phyloP scores from a whole-genome alignment of 805 yeast genomes.

The Pichia insulana region DNA sequence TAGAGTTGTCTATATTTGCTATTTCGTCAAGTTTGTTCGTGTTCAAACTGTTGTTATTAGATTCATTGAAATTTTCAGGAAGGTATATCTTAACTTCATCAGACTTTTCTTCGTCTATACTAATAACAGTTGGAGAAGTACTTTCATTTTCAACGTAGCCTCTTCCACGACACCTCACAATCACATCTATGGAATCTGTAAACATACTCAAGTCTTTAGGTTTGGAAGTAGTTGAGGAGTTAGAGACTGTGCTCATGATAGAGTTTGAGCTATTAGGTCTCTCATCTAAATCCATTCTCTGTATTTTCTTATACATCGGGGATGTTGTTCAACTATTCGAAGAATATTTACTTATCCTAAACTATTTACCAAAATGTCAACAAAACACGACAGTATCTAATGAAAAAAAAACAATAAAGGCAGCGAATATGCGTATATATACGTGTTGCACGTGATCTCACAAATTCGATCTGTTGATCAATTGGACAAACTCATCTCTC shows the following conservation, averaged over 20 bases:
- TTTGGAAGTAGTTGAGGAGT: neutral
- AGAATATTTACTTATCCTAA: no score
- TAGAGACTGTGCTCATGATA: neutral
- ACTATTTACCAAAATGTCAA: no score
- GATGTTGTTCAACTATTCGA: no score
- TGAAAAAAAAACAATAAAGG: no score
- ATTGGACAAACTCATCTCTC: conserved; percentile 4
- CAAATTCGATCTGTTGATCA: no score
- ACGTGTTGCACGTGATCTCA: no score
- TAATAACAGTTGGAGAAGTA: conserved; percentile 40
- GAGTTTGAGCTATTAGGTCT: neutral
- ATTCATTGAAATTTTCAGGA: conserved; percentile 4
- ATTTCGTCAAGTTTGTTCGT: neutral
- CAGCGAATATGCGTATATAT: no score
- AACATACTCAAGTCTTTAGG: neutral
- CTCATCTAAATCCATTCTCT: neutral
- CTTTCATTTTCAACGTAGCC: conserved; percentile 35
- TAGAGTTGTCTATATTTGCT: conserved; percentile 1
- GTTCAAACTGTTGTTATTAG: neutral
- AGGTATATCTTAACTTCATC: conserved; percentile 6
- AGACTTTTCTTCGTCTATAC: conserved; percentile 30
- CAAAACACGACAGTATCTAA: no score
- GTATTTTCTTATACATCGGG: neutral
- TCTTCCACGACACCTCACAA: conserved; percentile 37
- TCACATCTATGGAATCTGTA: conserved; percentile 7